Evolutionary conservation across 106 monocot species (phyloP).

Genomic region (Xerophyta viscosa): DNA sequence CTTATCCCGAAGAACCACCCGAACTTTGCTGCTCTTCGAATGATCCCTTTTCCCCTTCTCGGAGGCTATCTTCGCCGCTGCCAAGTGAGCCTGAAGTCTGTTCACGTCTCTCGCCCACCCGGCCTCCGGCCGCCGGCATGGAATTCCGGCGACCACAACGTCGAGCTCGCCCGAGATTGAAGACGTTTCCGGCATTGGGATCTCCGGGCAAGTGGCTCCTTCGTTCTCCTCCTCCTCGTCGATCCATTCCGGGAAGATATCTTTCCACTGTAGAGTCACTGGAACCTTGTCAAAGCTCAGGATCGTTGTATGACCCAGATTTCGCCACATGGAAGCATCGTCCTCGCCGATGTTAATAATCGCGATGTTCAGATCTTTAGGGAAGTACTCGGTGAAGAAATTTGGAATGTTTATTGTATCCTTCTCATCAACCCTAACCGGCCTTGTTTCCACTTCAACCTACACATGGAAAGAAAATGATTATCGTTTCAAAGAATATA

Average conservation of each 20-base stretch:
- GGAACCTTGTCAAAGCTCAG: constrained; percentile 53
- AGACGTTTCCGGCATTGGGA: constrained; percentile 69
- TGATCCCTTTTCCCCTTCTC: constrained; percentile 35
- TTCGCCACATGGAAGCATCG: too few relatives aligned
- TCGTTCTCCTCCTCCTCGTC: constrained; percentile 75
- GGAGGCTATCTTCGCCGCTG: constrained; percentile 44
- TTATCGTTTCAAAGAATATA: too few relatives aligned
- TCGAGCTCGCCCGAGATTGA: constrained; percentile 35
- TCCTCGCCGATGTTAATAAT: too few relatives aligned
- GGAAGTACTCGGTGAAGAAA: too few relatives aligned
- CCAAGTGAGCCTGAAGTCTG: constrained; percentile 69
- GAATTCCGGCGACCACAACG: constrained; percentile 52
- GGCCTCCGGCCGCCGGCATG: constrained; percentile 35
- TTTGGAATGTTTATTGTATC: too few relatives aligned
- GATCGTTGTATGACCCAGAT: too few relatives aligned
- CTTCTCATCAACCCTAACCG: too few relatives aligned
- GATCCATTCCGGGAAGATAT: constrained; percentile 84
- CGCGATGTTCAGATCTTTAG: too few relatives aligned
- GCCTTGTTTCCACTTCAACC: too few relatives aligned
- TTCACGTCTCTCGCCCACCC: constrained; percentile 63
- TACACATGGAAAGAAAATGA: too few relatives aligned
- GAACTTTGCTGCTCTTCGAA: constrained; percentile 33
- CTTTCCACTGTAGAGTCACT: constrained; percentile 49
- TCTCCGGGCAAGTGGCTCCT: constrained; percentile 63
- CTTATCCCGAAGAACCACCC: constrained; percentile 33